phyloP scores from a whole-genome alignment of 2,329 filamentous ascomycete genomes.

The Alternaria sp. region DNA sequence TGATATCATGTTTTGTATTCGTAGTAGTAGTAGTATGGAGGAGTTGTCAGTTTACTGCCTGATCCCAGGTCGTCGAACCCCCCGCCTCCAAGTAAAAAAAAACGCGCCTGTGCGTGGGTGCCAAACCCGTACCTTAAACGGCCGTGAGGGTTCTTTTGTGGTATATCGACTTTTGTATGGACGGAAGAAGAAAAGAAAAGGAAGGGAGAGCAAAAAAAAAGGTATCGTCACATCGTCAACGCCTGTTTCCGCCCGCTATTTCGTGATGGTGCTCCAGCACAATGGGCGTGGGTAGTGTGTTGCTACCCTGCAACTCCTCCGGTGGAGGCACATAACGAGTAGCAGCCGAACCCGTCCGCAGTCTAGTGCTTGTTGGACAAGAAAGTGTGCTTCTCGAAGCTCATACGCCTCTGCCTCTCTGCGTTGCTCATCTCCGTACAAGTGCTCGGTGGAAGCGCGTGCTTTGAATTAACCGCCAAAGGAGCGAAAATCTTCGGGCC shows the following conservation, averaged over 20 bases:
- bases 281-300: not conserved
- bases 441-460: slow-evolving; percentile 36
- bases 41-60: not conserved
- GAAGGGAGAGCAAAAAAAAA: slow-evolving; percentile 9
- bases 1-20: not conserved
- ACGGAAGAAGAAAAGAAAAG: too few relatives aligned
- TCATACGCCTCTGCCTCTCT: slow-evolving; percentile 29
- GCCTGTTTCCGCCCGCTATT: slow-evolving; percentile 4
- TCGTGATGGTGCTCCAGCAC: not conserved
- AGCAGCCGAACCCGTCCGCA: not conserved
- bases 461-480: slow-evolving; percentile 48
- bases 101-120: slow-evolving; percentile 20
- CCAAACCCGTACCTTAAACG: slow-evolving; percentile 17
- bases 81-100: slow-evolving; percentile 10
- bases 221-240: slow-evolving; percentile 34
- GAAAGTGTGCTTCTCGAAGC: slow-evolving; percentile 36
- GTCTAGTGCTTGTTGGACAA: slow-evolving; percentile 44
- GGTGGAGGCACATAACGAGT: not conserved
- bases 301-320: not conserved
- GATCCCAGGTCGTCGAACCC: slow-evolving; percentile 6
- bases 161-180: slow-evolving; percentile 29
- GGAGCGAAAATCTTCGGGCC: slow-evolving; percentile 42
- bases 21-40: not conserved
- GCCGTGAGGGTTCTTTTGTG: slow-evolving; percentile 33
- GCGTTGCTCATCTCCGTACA: slow-evolving; percentile 34